Percentiles rank a stretch among this genome's conserved stretches.
phyloP scores from a whole-genome alignment of 1,284 basidiomycete species.

The Malassezia globosa region DNA sequence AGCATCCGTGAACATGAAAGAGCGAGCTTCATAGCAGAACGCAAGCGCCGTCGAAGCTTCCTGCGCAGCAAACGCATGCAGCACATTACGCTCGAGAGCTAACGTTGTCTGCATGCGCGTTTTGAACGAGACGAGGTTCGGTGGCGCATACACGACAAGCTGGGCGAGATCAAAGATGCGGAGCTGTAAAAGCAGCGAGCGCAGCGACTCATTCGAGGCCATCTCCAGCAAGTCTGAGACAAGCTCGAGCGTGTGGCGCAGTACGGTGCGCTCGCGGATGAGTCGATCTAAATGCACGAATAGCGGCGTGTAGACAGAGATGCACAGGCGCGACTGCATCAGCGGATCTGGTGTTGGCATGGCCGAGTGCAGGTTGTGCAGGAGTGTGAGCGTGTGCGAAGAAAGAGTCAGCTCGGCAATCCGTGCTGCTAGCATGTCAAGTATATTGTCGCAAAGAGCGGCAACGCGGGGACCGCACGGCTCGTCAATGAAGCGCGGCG shows the following conservation, averaged over 20 bases:
- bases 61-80: slow-evolving; percentile 1
- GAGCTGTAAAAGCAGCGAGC: slow-evolving; percentile 1
- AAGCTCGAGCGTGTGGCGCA: neutral
- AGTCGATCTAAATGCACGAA: neutral
- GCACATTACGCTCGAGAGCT: slow-evolving; percentile 11
- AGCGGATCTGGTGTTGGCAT: slow-evolving; percentile 16
- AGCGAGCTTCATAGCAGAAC: neutral
- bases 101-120: neutral
- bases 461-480: neutral
- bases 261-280: neutral
- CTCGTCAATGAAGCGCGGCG: slow-evolving; percentile 6
- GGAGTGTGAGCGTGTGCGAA: slow-evolving; percentile 20
- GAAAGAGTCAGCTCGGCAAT: slow-evolving; percentile 21
- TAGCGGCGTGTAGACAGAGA: slow-evolving; percentile 5
- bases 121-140: neutral
- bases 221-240: slow-evolving; percentile 7
- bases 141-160: neutral
- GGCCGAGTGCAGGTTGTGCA: slow-evolving; percentile 7
- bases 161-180: slow-evolving; percentile 1
- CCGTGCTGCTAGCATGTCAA: slow-evolving; percentile 22
- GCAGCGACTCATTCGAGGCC: slow-evolving; percentile 14
- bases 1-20: neutral
- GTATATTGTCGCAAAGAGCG: slow-evolving; percentile 4
- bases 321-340: slow-evolving; percentile 13
- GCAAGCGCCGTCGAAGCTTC: neutral